Base-by-base conservation (phyloP, 371 early-diverging fungal species). In the Haplosporangium sp. region DNA sequence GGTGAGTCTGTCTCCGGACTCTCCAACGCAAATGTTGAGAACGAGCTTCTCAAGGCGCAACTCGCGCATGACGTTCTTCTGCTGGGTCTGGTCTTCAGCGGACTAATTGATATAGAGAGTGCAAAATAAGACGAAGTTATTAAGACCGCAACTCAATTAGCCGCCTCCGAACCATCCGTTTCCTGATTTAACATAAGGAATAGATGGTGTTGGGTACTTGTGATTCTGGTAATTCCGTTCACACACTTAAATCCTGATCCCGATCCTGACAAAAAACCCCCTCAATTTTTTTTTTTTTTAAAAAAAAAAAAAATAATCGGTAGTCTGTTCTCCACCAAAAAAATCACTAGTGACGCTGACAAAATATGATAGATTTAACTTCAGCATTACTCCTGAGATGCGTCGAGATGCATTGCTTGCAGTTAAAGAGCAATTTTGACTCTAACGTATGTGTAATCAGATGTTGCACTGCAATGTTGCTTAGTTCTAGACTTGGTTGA, bases 21-120 rank as follows among this genome's bases (percentile, higher is more conserved):
- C 99, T 82, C 99, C 99, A 61, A 99, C 99, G 86, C 97, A 99
- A 85, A 97, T 98, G 96, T 99, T 99, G 87, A 99, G 95, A 88
- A 98, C 98, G 85, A 99, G 96, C 93, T 99, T 99, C 90, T 99
- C 97, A 84, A 99, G 96, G 85, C 92, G 92, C 84, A 99, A 96
- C 88, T 96, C 95, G 78, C 94, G 90, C 99, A 99, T 75, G 65
- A 61, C 35, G 76, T 75, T 75, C 76, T 75, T 75, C 56, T 75
- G 69, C 47, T 75, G 69, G 76, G 76, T 75, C 76, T 75, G 69
- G 94, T 90, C 88, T 75, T 75, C 76, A 57, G 76, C 76, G 76
- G 76, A 75, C 76, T 75, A 65, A 61, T 61, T 61, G 61, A 67
- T 67, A 75, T 65, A 65, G 69, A 75, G 69, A 75, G 75, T 69